phyloP scores from a whole-genome alignment of 225 moss, liverwort and hornwort genomes.

The Pseudisothecium myosuroides region DNA sequence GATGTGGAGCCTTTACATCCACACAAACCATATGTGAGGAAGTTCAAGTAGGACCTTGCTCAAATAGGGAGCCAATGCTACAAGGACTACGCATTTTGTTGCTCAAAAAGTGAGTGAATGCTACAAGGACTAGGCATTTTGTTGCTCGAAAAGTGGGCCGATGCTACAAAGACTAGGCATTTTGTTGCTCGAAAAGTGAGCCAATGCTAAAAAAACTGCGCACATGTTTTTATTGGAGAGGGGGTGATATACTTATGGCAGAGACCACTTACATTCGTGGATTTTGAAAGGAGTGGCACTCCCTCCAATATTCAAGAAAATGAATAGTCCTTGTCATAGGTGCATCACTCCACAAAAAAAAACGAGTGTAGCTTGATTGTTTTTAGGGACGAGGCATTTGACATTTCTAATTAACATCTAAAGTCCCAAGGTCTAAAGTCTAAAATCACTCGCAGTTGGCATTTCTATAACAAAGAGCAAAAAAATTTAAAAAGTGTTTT shows the following conservation, averaged over 20 bases:
- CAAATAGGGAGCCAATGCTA: too few relatives aligned
- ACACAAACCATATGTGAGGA: neutral
- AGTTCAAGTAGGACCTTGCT: neutral
- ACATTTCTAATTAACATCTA: fast-evolving
- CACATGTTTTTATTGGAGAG: too few relatives aligned
- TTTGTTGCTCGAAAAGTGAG: fast-evolving
- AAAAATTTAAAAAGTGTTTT: too few relatives aligned
- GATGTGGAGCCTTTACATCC: neutral
- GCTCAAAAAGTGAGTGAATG: fast-evolving
- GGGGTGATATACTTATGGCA: fast-evolving
- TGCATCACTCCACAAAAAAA: fast-evolving
- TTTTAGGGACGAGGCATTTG: neutral
- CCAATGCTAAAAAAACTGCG: too few relatives aligned
- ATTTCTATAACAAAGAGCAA: too few relatives aligned
- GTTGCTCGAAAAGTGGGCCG: neutral
- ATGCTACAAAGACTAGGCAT: neutral
- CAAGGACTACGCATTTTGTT: neutral
- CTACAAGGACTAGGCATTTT: neutral
- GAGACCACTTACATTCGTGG: neutral
- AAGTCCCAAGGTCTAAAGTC: too few relatives aligned
- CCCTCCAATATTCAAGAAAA: neutral
- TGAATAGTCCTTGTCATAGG: fast-evolving
- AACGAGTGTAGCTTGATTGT: fast-evolving
- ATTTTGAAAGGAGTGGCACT: neutral
- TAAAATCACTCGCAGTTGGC: too few relatives aligned